These are phyloP conservation scores for Colletotrichum sp. DNA, from an alignment of 2,329 filamentous ascomycete genomes.

Conservation along the genomic window DNA sequence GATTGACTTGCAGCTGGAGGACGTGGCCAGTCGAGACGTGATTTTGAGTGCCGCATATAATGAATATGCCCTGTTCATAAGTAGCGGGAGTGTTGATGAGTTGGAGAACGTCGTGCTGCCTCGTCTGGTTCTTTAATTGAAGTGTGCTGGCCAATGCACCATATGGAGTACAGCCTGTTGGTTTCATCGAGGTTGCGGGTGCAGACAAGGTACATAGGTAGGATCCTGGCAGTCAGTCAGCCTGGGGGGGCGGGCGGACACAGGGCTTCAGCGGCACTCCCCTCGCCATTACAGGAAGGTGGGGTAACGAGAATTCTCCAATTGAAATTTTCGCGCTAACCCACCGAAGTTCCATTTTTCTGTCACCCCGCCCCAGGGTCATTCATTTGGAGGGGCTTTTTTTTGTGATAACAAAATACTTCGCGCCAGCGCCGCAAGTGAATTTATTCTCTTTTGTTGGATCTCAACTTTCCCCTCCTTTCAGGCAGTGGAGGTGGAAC, in stretches of 20 bases:
- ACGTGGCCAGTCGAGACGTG: conserved; percentile 2
- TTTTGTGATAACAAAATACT: neutral
- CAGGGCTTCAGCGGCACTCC: neutral
- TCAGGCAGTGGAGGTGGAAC: neutral
- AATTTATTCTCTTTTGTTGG: neutral
- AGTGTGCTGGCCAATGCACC: neutral
- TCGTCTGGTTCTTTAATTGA: neutral
- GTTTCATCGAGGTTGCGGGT: neutral
- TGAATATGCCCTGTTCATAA: conserved; percentile 30
- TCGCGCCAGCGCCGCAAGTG: conserved; percentile 1
- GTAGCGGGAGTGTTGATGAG: conserved; percentile 24
- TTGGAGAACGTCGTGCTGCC: conserved; percentile 5
- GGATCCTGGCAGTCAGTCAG: neutral
- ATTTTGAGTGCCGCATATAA: conserved; percentile 17
- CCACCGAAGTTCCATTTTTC: neutral
- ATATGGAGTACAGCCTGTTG: neutral
- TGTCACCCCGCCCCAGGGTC: conserved; percentile 5
- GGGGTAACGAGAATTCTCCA: neutral
- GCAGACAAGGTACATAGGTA: neutral
- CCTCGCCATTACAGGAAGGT: neutral
- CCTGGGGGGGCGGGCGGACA: neutral
- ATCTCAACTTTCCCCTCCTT: neutral
- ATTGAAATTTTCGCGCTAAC: conserved; percentile 14
- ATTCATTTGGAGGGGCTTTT: conserved; percentile 10
- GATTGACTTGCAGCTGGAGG: neutral